Conservation (phyloP, 495 filamentous ascomycete genomes). For the Xylaria longipes region DNA sequence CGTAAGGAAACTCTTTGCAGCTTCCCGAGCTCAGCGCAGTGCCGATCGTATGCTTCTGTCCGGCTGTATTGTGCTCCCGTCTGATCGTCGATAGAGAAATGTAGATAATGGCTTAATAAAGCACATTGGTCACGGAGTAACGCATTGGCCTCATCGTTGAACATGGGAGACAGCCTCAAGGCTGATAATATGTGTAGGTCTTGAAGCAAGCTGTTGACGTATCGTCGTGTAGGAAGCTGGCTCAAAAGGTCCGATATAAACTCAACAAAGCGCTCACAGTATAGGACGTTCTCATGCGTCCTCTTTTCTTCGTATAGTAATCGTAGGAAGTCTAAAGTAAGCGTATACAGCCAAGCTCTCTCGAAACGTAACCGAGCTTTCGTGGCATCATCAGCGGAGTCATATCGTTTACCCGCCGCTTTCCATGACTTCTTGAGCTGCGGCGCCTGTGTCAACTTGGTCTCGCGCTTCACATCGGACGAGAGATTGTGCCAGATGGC, state of each 20-base stretch:
- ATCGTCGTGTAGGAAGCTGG: constrained; percentile 91
- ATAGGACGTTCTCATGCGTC: constrained; percentile 70
- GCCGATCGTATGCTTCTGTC: constrained; percentile 77
- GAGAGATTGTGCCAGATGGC: constrained; percentile 94
- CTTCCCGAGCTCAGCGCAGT: constrained; percentile 76
- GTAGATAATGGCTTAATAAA: constrained; percentile 81
- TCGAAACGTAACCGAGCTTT: constrained; percentile 88
- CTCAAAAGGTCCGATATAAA: constrained; percentile 89
- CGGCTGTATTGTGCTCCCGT: constrained; percentile 75
- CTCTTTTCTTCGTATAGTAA: constrained; percentile 66
- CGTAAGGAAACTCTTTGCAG: constrained; percentile 84
- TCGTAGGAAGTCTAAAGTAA: constrained; percentile 82
- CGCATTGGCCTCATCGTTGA: constrained; percentile 72
- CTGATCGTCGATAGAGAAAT: constrained; percentile 92
- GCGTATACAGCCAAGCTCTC: constrained; percentile 88
- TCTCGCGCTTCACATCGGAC: constrained; percentile 69
- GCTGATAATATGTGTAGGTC: constrained; percentile 88
- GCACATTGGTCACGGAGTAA: constrained; percentile 82
- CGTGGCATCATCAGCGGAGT: constrained; percentile 79
- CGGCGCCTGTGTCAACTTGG: constrained; percentile 68
- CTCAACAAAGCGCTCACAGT: constrained; percentile 93
- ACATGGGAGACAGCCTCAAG: constrained; percentile 81
- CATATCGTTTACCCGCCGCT: constrained; percentile 82
- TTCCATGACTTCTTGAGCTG: constrained; percentile 90
- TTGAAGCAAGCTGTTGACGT: constrained; percentile 89